Conservation (phyloP, 2,329 filamentous ascomycete genomes). For the Penicillium sp. region DNA sequence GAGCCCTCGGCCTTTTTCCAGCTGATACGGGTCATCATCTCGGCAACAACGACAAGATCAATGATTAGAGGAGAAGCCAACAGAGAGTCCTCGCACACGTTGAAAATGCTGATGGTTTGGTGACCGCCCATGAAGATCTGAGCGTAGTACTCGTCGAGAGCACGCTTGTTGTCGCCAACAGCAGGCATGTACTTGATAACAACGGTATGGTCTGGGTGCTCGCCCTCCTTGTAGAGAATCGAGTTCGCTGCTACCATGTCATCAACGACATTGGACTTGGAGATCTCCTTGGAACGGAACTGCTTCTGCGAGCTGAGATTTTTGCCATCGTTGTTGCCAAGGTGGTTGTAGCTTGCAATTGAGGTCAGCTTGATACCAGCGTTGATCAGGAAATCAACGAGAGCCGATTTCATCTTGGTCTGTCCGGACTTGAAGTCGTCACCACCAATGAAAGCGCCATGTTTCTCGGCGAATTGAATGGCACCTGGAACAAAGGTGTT, state of each 20-base stretch:
- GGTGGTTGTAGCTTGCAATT: slow-evolving; percentile 98
- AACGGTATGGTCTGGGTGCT: slow-evolving; percentile 96
- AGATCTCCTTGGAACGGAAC: slow-evolving; percentile 99
- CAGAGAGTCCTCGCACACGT: slow-evolving; percentile 97
- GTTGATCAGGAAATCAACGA: slow-evolving; percentile 97
- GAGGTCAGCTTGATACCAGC: slow-evolving; percentile 98
- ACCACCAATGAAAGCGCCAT: slow-evolving; percentile 87
- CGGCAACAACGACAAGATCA: slow-evolving; percentile 84
- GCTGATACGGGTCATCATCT: slow-evolving; percentile 98
- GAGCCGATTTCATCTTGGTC: slow-evolving; percentile 99
- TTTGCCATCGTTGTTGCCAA: slow-evolving; percentile 99
- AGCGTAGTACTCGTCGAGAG: slow-evolving; percentile 97
- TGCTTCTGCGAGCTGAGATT: slow-evolving; percentile 96
- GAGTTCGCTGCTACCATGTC: slow-evolving; percentile 98
- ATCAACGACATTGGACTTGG: slow-evolving; percentile 98
- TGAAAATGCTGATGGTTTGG: slow-evolving; percentile 97
- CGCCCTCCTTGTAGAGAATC: slow-evolving; percentile 83
- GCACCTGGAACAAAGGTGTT: slow-evolving; percentile 97
- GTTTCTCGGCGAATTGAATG: slow-evolving; percentile 80
- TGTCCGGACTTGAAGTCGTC: slow-evolving; percentile 99
- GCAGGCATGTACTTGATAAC: slow-evolving; percentile 99
- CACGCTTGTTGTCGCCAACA: slow-evolving; percentile 98
- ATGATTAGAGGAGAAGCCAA: slow-evolving; percentile 96
- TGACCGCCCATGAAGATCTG: slow-evolving; percentile 99
- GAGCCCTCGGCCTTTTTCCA: slow-evolving; percentile 72